phyloP scores from a whole-genome alignment of 2,329 filamentous ascomycete species.

The Tolypocladium paradoxum region DNA sequence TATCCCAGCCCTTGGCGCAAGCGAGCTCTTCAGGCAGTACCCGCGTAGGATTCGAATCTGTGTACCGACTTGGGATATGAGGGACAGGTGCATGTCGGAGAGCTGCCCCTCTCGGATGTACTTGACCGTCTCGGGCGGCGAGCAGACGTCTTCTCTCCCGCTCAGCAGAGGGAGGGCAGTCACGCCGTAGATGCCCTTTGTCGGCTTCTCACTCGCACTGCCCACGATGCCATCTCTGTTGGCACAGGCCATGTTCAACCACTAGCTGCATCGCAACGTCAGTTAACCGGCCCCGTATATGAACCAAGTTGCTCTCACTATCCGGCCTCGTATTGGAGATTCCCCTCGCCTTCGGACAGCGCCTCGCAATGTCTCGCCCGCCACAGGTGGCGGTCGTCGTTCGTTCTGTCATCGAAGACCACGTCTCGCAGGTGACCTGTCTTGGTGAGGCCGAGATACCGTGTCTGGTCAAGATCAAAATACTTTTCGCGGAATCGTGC shows the following conservation, averaged over 20 bases:
- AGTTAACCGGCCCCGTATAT: conserved; percentile 2
- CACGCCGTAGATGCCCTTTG: conserved; percentile 33
- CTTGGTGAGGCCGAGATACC: conserved; percentile 24
- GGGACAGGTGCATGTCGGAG: conserved; percentile 34
- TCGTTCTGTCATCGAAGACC: conserved; percentile 21
- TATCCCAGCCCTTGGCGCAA: conserved; percentile 40
- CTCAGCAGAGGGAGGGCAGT: conserved; percentile 38
- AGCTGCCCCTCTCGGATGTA: conserved; percentile 35
- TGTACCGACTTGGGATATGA: conserved; percentile 38
- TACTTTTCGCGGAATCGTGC: conserved; percentile 32
- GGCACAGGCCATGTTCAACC: conserved; percentile 45
- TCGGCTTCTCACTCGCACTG: conserved; percentile 31
- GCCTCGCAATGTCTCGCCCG: conserved; percentile 20
- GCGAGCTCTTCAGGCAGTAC: conserved; percentile 35
- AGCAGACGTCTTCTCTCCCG: conserved; percentile 35
- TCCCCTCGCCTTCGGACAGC: conserved; percentile 28
- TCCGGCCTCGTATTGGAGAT: conserved; percentile 33
- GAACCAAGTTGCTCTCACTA: conserved; percentile 27
- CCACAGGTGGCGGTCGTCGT: conserved; percentile 24
- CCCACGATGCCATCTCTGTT: conserved; percentile 43
- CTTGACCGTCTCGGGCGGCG: conserved; percentile 18
- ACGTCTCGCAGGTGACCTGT: conserved; percentile 30
- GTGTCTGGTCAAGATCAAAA: conserved; percentile 32
- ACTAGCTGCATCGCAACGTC: conserved; percentile 35
- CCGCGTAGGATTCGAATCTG: conserved; percentile 43